These are phyloP conservation scores for Pichia paraexigua DNA, from an alignment of 805 yeast genomes.

Conservation along the genomic window DNA sequence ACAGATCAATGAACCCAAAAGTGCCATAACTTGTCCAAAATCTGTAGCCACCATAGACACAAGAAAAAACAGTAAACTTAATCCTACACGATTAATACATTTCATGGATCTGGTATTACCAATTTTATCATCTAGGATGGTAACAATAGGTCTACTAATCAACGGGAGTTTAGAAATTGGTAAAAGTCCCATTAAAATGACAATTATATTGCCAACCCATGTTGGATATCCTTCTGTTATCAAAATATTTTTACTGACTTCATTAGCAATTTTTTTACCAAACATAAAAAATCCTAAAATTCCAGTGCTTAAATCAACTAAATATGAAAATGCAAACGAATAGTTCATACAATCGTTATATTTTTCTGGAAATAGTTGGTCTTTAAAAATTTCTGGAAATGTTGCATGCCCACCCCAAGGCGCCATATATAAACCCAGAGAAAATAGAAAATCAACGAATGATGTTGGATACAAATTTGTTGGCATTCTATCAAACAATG, in stretches of 20 bases:
- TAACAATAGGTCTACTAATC: constrained; percentile 72
- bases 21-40: constrained; percentile 75
- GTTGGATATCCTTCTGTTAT: constrained; percentile 38
- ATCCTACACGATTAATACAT: constrained; percentile 31
- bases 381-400: constrained; percentile 63
- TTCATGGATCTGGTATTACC: neutral
- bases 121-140: constrained; percentile 45
- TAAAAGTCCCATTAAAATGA: constrained; percentile 66
- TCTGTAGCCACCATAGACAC: constrained; percentile 64
- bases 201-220: constrained; percentile 42
- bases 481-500: constrained; percentile 53
- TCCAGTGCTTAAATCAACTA: constrained; percentile 58
- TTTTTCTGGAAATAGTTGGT: constrained; percentile 60
- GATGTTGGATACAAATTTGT: constrained; percentile 61
- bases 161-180: constrained; percentile 83
- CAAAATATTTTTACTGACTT: constrained; percentile 43
- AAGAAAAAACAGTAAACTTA: constrained; percentile 50
- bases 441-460: constrained; percentile 42
- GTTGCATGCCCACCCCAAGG: constrained; percentile 85
- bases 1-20: constrained; percentile 75
- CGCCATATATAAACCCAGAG: constrained; percentile 64
- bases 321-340: constrained; percentile 53
- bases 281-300: constrained; percentile 57
- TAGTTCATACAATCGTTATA: constrained; percentile 44
- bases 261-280: constrained; percentile 42